A percentile compares a stretch with the other conserved stretches of the same genome.
Conservation (phyloP, 768 basidiomycete species). For the Grammothele lineata region DNA sequence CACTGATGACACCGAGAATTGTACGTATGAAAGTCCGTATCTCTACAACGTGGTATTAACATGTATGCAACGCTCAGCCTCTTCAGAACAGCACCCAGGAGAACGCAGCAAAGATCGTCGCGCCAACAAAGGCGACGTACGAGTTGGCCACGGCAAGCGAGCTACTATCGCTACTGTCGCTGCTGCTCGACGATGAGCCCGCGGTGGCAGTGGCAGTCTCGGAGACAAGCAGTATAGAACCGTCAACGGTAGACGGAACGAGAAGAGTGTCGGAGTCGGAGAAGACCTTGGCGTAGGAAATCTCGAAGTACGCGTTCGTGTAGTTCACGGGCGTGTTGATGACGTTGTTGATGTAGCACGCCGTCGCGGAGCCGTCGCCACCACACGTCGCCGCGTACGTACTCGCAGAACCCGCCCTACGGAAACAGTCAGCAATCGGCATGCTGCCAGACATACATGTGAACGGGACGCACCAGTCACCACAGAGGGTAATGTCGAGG, state of each 20-base stretch:
- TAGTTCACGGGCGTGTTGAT: conserved; percentile 28
- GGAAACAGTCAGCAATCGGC: not conserved
- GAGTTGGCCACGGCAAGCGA: not conserved
- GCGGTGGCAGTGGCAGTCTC: conserved; percentile 7
- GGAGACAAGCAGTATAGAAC: conserved; percentile 6
- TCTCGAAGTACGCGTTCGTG: conserved; percentile 55
- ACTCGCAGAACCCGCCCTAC: conserved; percentile 47
- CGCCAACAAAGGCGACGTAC: conserved; percentile 2
- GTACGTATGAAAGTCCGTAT: too few species aligned
- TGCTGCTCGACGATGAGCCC: not conserved
- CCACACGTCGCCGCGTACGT: conserved; percentile 44
- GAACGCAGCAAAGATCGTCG: conserved; percentile 3
- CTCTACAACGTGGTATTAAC: too few species aligned
- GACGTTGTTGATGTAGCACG: conserved; percentile 44
- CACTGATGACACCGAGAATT: too few species aligned
- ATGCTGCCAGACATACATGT: not conserved
- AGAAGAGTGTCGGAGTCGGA: conserved; percentile 18
- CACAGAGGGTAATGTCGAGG: conserved; percentile 56
- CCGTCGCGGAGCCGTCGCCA: conserved; percentile 32
- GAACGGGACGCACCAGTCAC: conserved; percentile 38
- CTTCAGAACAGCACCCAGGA: conserved; percentile 7
- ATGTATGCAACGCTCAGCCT: too few species aligned
- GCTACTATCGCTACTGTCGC: not conserved
- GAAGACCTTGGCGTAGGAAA: conserved; percentile 56
- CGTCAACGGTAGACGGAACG: conserved; percentile 4